Percentiles rank a stretch among this genome's conserved stretches.
Evolutionary conservation across 2,329 filamentous ascomycete species (phyloP).

Genomic region (Penicillium sp.): DNA sequence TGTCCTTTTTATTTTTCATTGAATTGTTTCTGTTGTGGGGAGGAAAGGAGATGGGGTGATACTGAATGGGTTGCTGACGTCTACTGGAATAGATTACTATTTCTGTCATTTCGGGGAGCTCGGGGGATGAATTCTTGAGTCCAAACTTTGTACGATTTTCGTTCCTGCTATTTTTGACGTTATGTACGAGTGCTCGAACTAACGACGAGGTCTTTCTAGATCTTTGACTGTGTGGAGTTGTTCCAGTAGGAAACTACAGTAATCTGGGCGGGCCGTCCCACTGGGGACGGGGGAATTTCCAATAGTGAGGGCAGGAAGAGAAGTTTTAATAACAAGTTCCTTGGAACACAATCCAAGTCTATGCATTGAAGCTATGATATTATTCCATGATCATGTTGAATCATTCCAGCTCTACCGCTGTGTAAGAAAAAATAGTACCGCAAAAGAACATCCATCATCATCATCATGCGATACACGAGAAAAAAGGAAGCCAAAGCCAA

Average conservation of each 20-base stretch:
- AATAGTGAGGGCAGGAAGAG: too few relatives aligned
- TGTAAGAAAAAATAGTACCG: background rate
- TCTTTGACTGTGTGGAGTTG: constrained; percentile 38
- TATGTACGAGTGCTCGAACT: too few relatives aligned
- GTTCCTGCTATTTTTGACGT: background rate
- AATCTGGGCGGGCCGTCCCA: too few relatives aligned
- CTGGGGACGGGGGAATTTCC: too few relatives aligned
- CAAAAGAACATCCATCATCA: background rate
- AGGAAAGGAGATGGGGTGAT: background rate
- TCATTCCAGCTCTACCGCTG: constrained; percentile 5
- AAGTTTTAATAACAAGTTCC: too few relatives aligned
- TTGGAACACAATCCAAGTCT: too few relatives aligned
- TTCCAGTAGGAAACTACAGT: constrained; percentile 28
- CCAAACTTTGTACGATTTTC: constrained; percentile 54
- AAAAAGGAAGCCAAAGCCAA: background rate
- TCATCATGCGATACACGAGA: background rate
- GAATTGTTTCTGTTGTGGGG: background rate
- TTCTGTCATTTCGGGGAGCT: constrained; percentile 61
- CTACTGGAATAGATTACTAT: constrained; percentile 54
- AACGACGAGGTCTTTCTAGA: constrained; percentile 14
- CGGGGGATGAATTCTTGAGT: constrained; percentile 58
- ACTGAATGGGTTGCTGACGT: background rate
- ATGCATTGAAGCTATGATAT: background rate
- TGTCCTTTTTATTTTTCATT: background rate
- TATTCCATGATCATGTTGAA: background rate